These are phyloP conservation scores for Coleophoma cylindrospora DNA, from an alignment of 2,329 filamentous ascomycete species.

Conservation along the genomic window DNA sequence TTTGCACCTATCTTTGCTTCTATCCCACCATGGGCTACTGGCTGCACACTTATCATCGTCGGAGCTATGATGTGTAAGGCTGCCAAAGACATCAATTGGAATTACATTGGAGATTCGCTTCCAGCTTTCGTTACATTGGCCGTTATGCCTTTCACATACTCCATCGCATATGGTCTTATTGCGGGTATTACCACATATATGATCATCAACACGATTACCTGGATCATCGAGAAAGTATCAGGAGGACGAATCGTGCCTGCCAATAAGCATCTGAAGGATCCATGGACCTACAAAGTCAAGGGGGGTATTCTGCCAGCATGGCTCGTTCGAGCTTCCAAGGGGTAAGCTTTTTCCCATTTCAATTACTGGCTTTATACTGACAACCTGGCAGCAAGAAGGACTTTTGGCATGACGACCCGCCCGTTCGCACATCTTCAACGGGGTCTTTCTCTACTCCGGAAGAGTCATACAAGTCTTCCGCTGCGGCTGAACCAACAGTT, in stretches of 20 bases:
- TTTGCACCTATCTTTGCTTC: slow-evolving; percentile 87
- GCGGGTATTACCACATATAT: slow-evolving; percentile 71
- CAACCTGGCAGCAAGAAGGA: slow-evolving; percentile 10
- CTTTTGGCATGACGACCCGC: slow-evolving; percentile 15
- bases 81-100: slow-evolving; percentile 80
- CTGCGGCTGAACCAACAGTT: neutral
- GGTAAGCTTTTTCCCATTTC: slow-evolving; percentile 24
- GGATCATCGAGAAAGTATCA: slow-evolving; percentile 59
- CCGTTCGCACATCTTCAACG: neutral
- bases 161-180: slow-evolving; percentile 79
- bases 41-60: slow-evolving; percentile 78
- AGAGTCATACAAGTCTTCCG: neutral
- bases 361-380: neutral
- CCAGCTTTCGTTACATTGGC: slow-evolving; percentile 79
- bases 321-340: slow-evolving; percentile 55
- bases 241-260: slow-evolving; percentile 65
- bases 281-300: slow-evolving; percentile 70
- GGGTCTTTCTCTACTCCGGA: neutral
- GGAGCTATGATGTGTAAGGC: slow-evolving; percentile 77
- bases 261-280: slow-evolving; percentile 70
- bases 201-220: slow-evolving; percentile 65
- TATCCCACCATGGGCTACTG: slow-evolving; percentile 83
- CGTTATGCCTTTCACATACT: slow-evolving; percentile 85
- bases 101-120: slow-evolving; percentile 73
- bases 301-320: slow-evolving; percentile 72